Evolutionary conservation across 2,329 filamentous ascomycete genomes (phyloP).

Genomic region (Xylaria sp.): DNA sequence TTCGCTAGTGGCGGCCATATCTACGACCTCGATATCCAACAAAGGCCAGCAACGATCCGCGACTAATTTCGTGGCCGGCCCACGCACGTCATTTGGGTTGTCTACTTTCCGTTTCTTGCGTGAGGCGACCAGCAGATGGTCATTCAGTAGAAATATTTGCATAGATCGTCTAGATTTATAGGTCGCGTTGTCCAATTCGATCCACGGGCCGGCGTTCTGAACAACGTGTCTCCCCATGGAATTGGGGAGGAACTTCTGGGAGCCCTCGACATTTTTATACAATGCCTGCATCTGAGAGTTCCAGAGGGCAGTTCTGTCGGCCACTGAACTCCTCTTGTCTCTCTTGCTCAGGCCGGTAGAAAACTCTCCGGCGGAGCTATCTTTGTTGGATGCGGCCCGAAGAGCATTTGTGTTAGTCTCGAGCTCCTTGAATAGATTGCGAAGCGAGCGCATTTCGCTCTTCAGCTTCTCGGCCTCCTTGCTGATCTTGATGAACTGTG

Average conservation of each 20-base stretch:
- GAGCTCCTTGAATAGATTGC: conserved; percentile 91
- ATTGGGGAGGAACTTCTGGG: conserved; percentile 95
- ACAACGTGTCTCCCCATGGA: conserved; percentile 92
- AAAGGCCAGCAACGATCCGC: conserved; percentile 95
- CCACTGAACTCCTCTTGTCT: conserved; percentile 91
- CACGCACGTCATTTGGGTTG: conserved; percentile 63
- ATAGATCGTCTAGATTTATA: conserved; percentile 93
- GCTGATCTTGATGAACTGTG: conserved; percentile 98
- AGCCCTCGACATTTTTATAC: conserved; percentile 97
- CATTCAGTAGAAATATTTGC: conserved; percentile 92
- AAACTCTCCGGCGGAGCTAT: conserved; percentile 63
- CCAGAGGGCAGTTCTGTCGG: conserved; percentile 74
- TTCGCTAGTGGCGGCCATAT: conserved; percentile 77
- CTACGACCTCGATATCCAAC: conserved; percentile 90
- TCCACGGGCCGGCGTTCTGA: conserved; percentile 91
- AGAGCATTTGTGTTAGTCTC: conserved; percentile 79
- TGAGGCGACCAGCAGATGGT: conserved; percentile 90
- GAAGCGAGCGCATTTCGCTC: conserved; percentile 90
- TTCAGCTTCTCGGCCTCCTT: conserved; percentile 99
- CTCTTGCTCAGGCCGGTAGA: conserved; percentile 70
- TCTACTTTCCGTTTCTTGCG: conserved; percentile 93
- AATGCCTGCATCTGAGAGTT: conserved; percentile 81
- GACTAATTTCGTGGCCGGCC: conserved; percentile 78
- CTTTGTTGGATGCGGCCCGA: conserved; percentile 67
- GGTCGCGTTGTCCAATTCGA: conserved; percentile 95